phyloP scores from a whole-genome alignment of 2,329 filamentous ascomycete genomes.

The Cryphonectria nitschkei region DNA sequence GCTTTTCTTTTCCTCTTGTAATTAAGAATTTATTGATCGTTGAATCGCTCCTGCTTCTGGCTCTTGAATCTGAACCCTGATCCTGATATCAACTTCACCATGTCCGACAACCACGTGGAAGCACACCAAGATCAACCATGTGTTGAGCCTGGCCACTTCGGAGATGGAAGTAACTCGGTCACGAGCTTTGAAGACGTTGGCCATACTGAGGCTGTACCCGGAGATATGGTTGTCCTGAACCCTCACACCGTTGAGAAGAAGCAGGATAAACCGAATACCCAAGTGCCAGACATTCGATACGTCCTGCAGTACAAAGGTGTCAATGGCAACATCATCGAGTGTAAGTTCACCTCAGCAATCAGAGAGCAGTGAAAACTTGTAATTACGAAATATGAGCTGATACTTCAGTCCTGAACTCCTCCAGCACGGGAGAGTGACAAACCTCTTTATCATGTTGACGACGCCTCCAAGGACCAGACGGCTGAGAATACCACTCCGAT shows the following conservation, averaged over 20 bases:
- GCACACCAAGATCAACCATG: background rate
- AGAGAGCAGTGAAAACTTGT: background rate
- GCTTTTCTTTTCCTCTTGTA: too few relatives aligned
- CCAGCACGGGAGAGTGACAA: constrained; percentile 44
- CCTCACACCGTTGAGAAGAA: background rate
- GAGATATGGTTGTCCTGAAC: constrained; percentile 27
- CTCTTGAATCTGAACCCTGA: background rate
- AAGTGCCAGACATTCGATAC: constrained; percentile 47
- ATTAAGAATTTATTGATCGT: background rate
- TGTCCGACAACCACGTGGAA: background rate
- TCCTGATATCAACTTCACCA: background rate
- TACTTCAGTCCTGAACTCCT: background rate
- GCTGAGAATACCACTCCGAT: constrained; percentile 37
- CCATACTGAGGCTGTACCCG: constrained; percentile 4
- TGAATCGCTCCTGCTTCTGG: background rate
- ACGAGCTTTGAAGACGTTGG: constrained; percentile 41
- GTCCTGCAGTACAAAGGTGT: constrained; percentile 45
- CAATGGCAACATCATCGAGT: constrained; percentile 40
- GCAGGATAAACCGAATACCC: constrained; percentile 11
- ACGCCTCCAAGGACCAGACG: background rate
- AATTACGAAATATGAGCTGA: background rate
- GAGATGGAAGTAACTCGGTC: constrained; percentile 37
- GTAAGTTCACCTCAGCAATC: constrained; percentile 36
- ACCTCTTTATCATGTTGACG: constrained; percentile 40
- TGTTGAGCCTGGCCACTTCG: constrained; percentile 8